Evolutionary conservation across 352 stramenopile species (phyloP).

Genomic region (Phytophthora foliorum): DNA sequence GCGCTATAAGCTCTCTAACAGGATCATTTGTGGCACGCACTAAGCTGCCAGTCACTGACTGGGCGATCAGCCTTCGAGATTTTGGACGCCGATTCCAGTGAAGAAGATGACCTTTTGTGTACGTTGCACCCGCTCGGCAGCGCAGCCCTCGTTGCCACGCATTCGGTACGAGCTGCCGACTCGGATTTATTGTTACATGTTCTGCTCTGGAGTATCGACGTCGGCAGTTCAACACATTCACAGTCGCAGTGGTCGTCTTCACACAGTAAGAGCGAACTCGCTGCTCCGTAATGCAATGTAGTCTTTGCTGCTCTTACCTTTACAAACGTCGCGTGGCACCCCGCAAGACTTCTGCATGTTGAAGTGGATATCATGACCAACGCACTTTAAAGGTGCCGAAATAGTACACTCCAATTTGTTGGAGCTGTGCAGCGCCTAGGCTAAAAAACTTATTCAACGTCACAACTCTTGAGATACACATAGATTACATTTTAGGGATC

Average conservation of each 20-base stretch:
- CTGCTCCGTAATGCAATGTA: constrained; percentile 17
- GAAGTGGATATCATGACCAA: constrained; percentile 10
- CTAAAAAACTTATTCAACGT: too few species aligned
- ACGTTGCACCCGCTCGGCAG: constrained; percentile 20
- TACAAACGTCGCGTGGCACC: too few species aligned
- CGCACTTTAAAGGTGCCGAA: constrained; percentile 20
- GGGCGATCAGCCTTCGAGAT: too few species aligned
- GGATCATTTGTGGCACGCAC: too few species aligned
- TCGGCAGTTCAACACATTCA: constrained; percentile 23
- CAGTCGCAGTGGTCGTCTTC: constrained; percentile 18
- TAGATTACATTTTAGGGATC: background rate
- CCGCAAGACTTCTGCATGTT: background rate
- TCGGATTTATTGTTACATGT: constrained; percentile 10
- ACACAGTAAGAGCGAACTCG: constrained; percentile 9
- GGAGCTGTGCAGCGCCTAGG: background rate
- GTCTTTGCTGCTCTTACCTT: background rate
- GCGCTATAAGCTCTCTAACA: background rate
- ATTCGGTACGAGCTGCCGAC: constrained; percentile 25
- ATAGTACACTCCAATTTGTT: background rate
- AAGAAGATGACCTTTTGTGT: constrained; percentile 38
- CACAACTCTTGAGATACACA: background rate
- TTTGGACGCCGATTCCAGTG: too few species aligned
- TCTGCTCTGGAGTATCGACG: constrained; percentile 28
- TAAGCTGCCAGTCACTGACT: too few species aligned
- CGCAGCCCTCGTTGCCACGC: constrained; percentile 19